phyloP scores from a whole-genome alignment of 768 basidiomycete genomes.

The Tricholoma matsutake region DNA sequence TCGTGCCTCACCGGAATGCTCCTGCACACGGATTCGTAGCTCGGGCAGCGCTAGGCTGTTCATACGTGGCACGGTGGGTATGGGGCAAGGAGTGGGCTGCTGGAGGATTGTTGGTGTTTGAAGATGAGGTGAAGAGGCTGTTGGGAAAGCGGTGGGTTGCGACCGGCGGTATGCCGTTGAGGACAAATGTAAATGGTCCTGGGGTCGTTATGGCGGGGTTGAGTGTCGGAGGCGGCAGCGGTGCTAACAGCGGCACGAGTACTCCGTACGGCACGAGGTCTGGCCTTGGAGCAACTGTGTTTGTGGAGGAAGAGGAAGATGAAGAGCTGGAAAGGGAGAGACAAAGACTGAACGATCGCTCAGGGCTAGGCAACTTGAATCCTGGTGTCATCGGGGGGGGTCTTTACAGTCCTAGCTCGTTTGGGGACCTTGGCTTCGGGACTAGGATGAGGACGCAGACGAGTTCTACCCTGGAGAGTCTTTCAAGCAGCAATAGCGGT shows the following conservation, averaged over 20 bases:
- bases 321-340: constrained; percentile 60
- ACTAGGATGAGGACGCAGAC: constrained; percentile 56
- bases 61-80: constrained; percentile 83
- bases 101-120: constrained; percentile 59
- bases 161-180: constrained; percentile 52
- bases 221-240: constrained; percentile 36
- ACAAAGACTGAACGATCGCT: constrained; percentile 21
- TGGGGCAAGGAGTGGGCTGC: constrained; percentile 67
- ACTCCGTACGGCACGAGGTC: constrained; percentile 63
- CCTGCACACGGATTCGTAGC: constrained; percentile 68
- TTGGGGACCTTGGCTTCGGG: constrained; percentile 32
- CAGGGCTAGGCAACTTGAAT: constrained; percentile 18
- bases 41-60: constrained; percentile 68
- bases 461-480: constrained; percentile 37
- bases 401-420: constrained; percentile 27
- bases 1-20: constrained; percentile 69
- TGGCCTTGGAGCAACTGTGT: constrained; percentile 42
- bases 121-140: constrained; percentile 74
- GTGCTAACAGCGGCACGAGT: constrained; percentile 63
- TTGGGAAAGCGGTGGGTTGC: constrained; percentile 74
- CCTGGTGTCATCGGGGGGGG: constrained; percentile 27
- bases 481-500: constrained; percentile 28
- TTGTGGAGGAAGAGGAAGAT: constrained; percentile 76
- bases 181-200: constrained; percentile 56
- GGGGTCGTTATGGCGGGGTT: constrained; percentile 15